Conservation (phyloP, 257 asterid species). For the Rehmannia glutinosa region DNA sequence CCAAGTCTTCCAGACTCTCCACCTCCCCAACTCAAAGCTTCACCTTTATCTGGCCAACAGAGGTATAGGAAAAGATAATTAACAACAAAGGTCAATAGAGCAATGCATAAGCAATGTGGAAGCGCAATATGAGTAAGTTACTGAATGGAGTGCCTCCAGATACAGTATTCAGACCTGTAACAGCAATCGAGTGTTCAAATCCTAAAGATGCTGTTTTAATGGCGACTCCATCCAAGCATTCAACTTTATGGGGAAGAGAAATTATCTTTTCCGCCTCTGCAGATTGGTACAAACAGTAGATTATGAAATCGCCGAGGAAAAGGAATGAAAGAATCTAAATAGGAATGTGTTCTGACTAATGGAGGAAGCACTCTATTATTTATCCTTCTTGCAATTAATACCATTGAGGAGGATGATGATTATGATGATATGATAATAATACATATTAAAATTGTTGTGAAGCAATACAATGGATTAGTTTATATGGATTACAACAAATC, state of each 20-base stretch:
- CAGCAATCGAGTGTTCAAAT: constrained; percentile 90
- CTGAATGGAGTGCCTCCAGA: not conserved
- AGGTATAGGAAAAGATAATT: not conserved
- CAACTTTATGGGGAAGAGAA: constrained; percentile 64
- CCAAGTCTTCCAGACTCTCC: constrained; percentile 97
- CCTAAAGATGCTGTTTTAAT: constrained; percentile 66
- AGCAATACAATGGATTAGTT: not conserved
- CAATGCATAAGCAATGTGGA: not conserved
- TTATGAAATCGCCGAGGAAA: not conserved
- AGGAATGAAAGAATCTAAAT: not conserved
- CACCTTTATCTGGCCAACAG: constrained; percentile 67
- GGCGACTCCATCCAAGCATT: constrained; percentile 63
- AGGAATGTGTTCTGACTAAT: not conserved
- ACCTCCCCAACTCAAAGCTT: constrained; percentile 95
- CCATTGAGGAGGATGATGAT: not conserved
- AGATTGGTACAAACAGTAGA: constrained; percentile 23
- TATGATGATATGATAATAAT: not conserved
- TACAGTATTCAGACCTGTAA: constrained; percentile 60
- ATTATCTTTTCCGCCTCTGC: constrained; percentile 72
- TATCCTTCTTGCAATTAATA: not conserved
- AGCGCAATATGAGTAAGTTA: not conserved
- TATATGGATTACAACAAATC: not conserved
- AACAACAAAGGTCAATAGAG: constrained; percentile 13
- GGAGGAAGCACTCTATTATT: not conserved
- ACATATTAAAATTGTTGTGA: not conserved